Conservation (phyloP, 2,329 filamentous ascomycete genomes). For the Claviceps sp. region DNA sequence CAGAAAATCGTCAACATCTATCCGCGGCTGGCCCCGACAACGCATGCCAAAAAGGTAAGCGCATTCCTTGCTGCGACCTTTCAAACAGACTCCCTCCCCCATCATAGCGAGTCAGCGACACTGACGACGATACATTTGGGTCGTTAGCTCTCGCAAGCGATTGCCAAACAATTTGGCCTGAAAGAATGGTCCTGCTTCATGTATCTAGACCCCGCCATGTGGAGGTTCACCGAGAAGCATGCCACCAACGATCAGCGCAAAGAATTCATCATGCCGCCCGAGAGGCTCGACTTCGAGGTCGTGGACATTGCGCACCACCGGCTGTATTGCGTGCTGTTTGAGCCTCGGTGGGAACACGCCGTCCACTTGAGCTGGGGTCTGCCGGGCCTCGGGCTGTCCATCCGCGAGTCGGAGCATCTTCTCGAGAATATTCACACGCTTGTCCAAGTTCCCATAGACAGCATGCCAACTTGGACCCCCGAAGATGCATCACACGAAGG, state of each 20-base stretch:
- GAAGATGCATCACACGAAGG: conserved; percentile 23
- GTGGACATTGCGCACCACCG: conserved; percentile 27
- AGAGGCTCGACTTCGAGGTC: conserved; percentile 24
- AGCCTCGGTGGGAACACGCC: conserved; percentile 19
- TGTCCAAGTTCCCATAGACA: conserved; percentile 19
- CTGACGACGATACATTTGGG: not conserved
- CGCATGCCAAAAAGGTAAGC: conserved; percentile 19
- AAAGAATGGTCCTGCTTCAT: conserved; percentile 15
- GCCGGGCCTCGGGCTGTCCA: conserved; percentile 31
- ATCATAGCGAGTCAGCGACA: too few relatives aligned
- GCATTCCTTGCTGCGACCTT: conserved; percentile 2
- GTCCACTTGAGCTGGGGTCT: conserved; percentile 32
- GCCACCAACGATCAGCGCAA: conserved; percentile 22
- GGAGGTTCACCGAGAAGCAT: conserved; percentile 18
- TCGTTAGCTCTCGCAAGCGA: conserved; percentile 21
- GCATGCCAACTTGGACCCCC: conserved; percentile 24
- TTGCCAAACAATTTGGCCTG: conserved; percentile 19
- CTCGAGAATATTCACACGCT: conserved; percentile 23
- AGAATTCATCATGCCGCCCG: conserved; percentile 19
- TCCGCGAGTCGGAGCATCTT: conserved; percentile 30
- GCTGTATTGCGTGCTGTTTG: conserved; percentile 31
- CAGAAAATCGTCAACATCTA: conserved; percentile 28
- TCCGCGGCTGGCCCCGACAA: conserved; percentile 31
- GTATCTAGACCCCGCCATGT: conserved; percentile 20
- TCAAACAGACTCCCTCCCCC: too few relatives aligned